Conservation (phyloP, 345 rosid genomes). For the Populus ilicifolia region DNA sequence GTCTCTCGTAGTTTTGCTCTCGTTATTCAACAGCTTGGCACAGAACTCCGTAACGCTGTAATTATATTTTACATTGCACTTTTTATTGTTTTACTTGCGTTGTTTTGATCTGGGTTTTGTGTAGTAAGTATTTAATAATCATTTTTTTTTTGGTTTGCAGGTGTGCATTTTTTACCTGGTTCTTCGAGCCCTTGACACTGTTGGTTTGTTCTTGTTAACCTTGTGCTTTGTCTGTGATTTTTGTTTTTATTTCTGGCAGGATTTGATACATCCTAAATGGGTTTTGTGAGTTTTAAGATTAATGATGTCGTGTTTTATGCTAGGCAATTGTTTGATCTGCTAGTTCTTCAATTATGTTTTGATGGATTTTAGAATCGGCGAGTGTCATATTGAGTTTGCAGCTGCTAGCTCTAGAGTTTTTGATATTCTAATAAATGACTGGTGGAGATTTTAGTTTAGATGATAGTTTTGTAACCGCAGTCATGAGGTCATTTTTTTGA, state of each 20-base stretch:
- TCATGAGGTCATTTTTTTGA: not conserved
- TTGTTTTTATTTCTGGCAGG: not conserved
- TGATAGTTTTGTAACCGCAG: not conserved
- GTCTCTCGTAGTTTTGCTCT: constrained; percentile 87
- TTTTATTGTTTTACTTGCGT: not conserved
- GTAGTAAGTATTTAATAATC: not conserved
- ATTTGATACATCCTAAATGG: not conserved
- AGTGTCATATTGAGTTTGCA: not conserved
- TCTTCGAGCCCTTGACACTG: constrained; percentile 95
- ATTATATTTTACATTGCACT: constrained; percentile 10
- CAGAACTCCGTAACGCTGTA: constrained; percentile 85
- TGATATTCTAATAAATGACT: not conserved
- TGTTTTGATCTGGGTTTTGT: not conserved
- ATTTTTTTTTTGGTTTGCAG: constrained; percentile 38
- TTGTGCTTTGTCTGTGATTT: not conserved
- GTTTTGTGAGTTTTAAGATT: not conserved
- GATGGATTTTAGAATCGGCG: not conserved
- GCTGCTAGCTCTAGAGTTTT: not conserved
- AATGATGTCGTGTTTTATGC: not conserved
- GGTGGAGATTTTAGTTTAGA: not conserved
- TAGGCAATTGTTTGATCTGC: not conserved
- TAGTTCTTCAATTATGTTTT: not conserved
- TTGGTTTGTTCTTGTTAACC: constrained; percentile 50
- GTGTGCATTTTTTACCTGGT: constrained; percentile 90
- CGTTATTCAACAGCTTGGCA: constrained; percentile 83